Percentiles rank a stretch among this genome's conserved stretches.
These are phyloP conservation scores for Peronospora destructor DNA, from an alignment of 352 stramenopile genomes.

Conservation along the genomic window DNA sequence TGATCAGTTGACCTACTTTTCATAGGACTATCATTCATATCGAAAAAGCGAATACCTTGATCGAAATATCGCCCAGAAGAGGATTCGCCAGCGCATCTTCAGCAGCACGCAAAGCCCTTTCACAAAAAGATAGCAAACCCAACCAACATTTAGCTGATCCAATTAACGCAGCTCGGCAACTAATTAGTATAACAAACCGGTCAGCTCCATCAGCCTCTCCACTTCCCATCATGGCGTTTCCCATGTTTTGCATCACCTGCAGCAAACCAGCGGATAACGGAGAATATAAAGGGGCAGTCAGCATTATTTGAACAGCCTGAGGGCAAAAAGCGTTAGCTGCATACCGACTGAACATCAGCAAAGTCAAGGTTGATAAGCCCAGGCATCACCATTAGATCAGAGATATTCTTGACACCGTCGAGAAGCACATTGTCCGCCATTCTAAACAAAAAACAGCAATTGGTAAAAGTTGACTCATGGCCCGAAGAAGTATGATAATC, in stretches of 20 bases:
- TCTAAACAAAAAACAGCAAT: constrained; percentile 21
- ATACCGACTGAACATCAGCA: constrained; percentile 77
- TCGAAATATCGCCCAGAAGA: constrained; percentile 85
- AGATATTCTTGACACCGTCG: constrained; percentile 85
- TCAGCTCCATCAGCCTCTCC: constrained; percentile 89
- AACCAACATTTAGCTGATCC: constrained; percentile 7
- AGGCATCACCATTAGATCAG: constrained; percentile 85
- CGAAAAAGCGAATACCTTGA: constrained; percentile 38
- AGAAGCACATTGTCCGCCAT: constrained; percentile 81
- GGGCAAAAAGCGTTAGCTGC: background rate
- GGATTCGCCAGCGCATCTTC: constrained; percentile 84
- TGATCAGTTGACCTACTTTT: too few relatives aligned
- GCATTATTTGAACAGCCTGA: background rate
- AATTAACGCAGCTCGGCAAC: background rate
- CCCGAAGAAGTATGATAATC: background rate
- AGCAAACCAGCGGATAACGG: background rate
- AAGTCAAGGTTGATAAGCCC: constrained; percentile 86
- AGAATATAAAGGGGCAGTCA: constrained; percentile 1
- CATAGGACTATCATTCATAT: background rate
- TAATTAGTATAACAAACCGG: constrained; percentile 25
- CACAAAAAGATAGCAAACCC: constrained; percentile 1
- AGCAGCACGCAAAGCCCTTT: constrained; percentile 66
- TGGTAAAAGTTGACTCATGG: background rate
- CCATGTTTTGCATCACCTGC: constrained; percentile 83
- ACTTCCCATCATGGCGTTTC: constrained; percentile 88